Percentiles rank a stretch among this genome's conserved stretches.
Evolutionary conservation across 345 rosid species (phyloP).

Genomic region (Adansonia digitata): DNA sequence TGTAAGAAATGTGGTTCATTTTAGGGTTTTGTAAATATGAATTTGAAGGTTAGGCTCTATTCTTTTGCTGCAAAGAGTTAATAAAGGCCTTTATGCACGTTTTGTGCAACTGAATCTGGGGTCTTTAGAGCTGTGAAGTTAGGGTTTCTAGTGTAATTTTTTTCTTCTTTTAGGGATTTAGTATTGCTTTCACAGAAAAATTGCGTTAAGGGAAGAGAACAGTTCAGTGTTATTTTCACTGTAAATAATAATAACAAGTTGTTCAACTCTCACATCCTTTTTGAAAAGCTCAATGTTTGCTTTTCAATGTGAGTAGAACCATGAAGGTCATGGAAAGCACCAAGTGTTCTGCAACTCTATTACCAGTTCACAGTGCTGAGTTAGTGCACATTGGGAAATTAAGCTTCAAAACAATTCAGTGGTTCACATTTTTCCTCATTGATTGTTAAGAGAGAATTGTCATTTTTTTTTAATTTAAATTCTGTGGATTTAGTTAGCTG

Average conservation of each 20-base stretch:
- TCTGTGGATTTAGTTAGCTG: not conserved
- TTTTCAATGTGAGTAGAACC: not conserved
- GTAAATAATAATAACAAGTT: not conserved
- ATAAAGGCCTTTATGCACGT: not conserved
- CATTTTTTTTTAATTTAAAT: not conserved
- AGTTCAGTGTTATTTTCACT: not conserved
- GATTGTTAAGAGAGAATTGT: not conserved
- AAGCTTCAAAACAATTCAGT: not conserved
- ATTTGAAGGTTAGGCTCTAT: constrained; percentile 11
- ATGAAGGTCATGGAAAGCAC: not conserved
- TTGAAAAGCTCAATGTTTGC: not conserved
- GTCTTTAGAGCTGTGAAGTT: not conserved
- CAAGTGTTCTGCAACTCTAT: too few relatives aligned
- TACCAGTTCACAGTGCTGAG: not conserved
- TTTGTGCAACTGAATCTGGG: not conserved
- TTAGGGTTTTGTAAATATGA: constrained; percentile 7
- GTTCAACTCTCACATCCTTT: not conserved
- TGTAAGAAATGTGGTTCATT: not conserved
- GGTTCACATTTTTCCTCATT: not conserved
- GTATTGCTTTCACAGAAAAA: not conserved
- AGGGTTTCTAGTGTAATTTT: not conserved
- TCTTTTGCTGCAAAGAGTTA: not conserved
- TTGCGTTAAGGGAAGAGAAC: not conserved
- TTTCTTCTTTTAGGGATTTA: not conserved
- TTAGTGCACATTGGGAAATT: not conserved